Evolutionary conservation across 1,284 basidiomycete genomes (phyloP).

Genomic region (Puccinia polysora): DNA sequence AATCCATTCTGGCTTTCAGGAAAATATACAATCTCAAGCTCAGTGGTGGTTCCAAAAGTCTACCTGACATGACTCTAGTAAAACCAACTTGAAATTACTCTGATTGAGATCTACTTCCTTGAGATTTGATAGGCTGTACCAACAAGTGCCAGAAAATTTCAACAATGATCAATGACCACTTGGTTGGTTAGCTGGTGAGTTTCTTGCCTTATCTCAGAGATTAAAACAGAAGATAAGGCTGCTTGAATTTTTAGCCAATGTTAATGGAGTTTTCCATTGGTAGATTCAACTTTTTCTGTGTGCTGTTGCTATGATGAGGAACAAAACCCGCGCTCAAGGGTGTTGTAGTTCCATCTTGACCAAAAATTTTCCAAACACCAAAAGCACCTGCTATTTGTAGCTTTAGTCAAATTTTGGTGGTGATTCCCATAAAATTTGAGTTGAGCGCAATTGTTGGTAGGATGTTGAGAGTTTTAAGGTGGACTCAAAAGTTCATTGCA

Average conservation of each 20-base stretch:
- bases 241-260: constrained; percentile 33
- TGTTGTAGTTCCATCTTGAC: too few relatives aligned
- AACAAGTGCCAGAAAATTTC: not conserved
- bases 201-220: constrained; percentile 24
- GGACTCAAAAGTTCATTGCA: too few relatives aligned
- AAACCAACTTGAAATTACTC: not conserved
- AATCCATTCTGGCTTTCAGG: constrained; percentile 14
- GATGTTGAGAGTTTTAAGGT: too few relatives aligned
- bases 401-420: too few relatives aligned
- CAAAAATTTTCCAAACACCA: too few relatives aligned
- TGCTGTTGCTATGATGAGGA: too few relatives aligned
- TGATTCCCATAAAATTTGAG: too few relatives aligned
- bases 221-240: constrained; percentile 31
- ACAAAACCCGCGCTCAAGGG: too few relatives aligned
- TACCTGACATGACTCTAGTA: not conserved
- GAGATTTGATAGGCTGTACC: constrained; percentile 5
- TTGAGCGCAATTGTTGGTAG: too few relatives aligned
- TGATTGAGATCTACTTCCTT: not conserved
- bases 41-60: constrained; percentile 22
- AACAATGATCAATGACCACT: constrained; percentile 8
- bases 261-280: constrained; percentile 15
- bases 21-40: not conserved
- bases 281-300: too few relatives aligned
- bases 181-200: not conserved
- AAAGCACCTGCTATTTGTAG: too few relatives aligned